A percentile compares a stretch with the other conserved stretches of the same genome.
phyloP scores from a whole-genome alignment of 768 basidiomycete species.

The Russula foetens region DNA sequence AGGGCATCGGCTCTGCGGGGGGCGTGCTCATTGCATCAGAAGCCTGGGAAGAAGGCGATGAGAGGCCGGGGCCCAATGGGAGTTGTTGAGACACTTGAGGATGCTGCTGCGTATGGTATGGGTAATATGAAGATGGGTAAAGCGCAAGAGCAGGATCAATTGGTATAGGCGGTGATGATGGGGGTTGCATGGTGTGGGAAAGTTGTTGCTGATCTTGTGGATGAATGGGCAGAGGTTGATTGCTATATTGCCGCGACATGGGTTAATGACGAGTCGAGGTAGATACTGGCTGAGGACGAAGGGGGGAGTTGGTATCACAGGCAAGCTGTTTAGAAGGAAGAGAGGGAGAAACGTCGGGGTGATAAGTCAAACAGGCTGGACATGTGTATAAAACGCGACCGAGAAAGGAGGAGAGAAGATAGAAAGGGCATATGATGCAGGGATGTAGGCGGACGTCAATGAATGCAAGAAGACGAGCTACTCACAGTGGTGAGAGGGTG shows the following conservation, averaged over 20 bases:
- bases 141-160: conserved; percentile 71
- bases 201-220: conserved; percentile 28
- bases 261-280: conserved; percentile 23
- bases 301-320: conserved; percentile 7
- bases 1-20: conserved; percentile 50
- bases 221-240: conserved; percentile 33
- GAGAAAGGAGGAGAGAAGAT: neutral
- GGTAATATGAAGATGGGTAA: conserved; percentile 52
- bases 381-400: neutral
- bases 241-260: conserved; percentile 28
- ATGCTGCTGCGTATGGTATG: conserved; percentile 41
- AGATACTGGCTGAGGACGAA: conserved; percentile 25
- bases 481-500: no score
- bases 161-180: conserved; percentile 52
- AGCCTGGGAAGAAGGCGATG: conserved; percentile 74
- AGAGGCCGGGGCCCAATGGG: conserved; percentile 48
- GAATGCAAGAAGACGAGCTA: no score
- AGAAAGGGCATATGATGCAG: no score
- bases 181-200: conserved; percentile 40
- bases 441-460: no score
- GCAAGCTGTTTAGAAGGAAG: neutral
- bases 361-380: no score
- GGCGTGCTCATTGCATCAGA: conserved; percentile 73
- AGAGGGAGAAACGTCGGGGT: no score
- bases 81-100: conserved; percentile 43